Base-by-base conservation (phyloP, 2,329 filamentous ascomycete species). In the Xylariaceae sp. region DNA sequence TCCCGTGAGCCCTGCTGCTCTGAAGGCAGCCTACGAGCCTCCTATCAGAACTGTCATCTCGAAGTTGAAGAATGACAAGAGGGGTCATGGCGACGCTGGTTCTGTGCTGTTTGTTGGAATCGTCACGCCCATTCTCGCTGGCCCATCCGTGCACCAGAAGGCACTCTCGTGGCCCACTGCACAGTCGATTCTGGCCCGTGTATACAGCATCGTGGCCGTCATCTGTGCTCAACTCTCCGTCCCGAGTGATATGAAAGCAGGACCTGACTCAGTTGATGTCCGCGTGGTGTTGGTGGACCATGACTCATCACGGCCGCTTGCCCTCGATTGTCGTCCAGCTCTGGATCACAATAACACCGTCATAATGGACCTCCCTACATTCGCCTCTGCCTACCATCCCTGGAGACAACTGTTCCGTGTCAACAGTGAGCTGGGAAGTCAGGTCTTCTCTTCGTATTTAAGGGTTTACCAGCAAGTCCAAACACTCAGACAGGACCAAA, bases 161-260 rank as follows among this genome's bases (percentile, higher is more conserved):
- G 77, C 81, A 23, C 76, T 83, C 51, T 77, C 83, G 15, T 96
- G 92, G 81, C 71, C 79, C 39, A 75, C 80, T n/a, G 82, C 86
- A 0, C 91, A 96, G 73, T 79, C 81, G n/a, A 78, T 93, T 4
- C 75, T 97, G 18, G 88, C 89, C 2, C 83, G 83, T 30, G 71
- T 95, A 23, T 97, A 97, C 78, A 86, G 86, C 67, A 80, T 97
- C 53, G 78, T 94, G 58, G 88, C 88, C 39, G 77, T 86, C 51
- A 78, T 90, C n/a, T 90, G 88, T 63, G 83, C 86, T 10, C 80
- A 85, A 64, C 77, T 83, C 52, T 77, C 76, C 51, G 80, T 76
- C 76, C 87, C 73, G 75, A 89, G 73, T 71, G 90, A 74, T 78
- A 83, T 77, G 5, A 74, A 75, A 48, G 77, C 76, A 11, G 83